Evolutionary conservation across 176 grass and related monocot species (phyloP), one percentile per base, ranked within the genome.

Genomic region (Thalia dealbata): DNA sequence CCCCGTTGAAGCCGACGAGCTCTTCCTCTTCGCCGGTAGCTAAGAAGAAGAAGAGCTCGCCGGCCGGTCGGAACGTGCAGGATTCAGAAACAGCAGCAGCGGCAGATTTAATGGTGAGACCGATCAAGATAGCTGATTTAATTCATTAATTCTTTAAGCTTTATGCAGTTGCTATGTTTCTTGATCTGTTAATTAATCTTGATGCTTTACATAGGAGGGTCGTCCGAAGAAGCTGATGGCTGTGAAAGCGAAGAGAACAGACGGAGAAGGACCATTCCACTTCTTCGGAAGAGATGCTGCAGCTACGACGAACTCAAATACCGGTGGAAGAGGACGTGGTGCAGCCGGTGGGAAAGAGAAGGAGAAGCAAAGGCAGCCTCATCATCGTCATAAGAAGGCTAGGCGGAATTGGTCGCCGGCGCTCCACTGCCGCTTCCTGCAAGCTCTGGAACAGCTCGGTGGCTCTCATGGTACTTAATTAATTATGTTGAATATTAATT

Each of bases 361-460:
- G n/a, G 71, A 81, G 45, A 81, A 81, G 35, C 79, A 92, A 42
- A 82, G 70, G 0, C 80, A 80, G 60, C 85, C 81, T 42, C 72
- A 78, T 64, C 42, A 45, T 58, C 29, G 50, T 54, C 42, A 74
- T 78, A 68, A 80, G 66, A 96, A 96, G 80, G 42, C 70, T 41
- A 85, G 92, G 12, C 92, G 89, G 28, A 88, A 87, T 83, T 96
- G 89, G 92, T 91, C 82, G 16, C 87, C 84, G 44, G 92, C 89
- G 80, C 92, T 96, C 74, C 92, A 92, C 78, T 81, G 82, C 73
- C 73, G 78, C 27, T 96, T 96, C 78, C 63, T 96, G 21, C 82
- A 92, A 14, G 86, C 82, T 3, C 75, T 96, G 64, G 84, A 87
- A 59, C 89, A 92, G 82, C 82, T 96, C 10, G 92, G 92, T 59